Evolutionary conservation across 1,284 basidiomycete species (phyloP), one percentile per base, ranked within the genome.

Genomic region (Cystobasidium pallidum): DNA sequence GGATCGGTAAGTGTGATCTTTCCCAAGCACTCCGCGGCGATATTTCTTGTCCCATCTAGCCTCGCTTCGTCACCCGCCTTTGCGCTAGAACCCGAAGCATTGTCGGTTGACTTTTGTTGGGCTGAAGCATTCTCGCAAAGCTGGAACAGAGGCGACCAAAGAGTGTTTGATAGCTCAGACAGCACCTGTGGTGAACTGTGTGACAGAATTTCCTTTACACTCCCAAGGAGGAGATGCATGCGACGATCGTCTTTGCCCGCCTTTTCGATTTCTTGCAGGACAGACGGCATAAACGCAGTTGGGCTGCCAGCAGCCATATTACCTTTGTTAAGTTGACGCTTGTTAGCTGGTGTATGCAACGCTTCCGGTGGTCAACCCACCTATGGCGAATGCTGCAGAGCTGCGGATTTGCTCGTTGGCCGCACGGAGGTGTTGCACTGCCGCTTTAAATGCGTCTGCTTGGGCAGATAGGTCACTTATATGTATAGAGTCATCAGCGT

Each of bases 201-300:
- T 0, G 91, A 90, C 68, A 97, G 94, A 68, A 97, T 91, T 89
- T 99, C 96, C 82, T 97, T 97, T 45, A 98, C 83, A 13, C 94
- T 91, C 78, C 97, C 91, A 57, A 99, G 84, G 17, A 93, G 88
- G 21, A 97, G 82, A 30, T 95, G 82, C 13, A 92, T 87, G 77
- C 88, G 89, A 78, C 89, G 87, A n/a, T 88, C 85, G 78, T 91
- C 79, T 8, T 76, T 74, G 75, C 91, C 86, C 45, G 90, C 79
- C 10, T 76, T 75, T 75, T 92, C 86, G 49, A 96, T 88, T 76
- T 92, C 86, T 76, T 89, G 88, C 76, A 96, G 86, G 75, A 99
- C 90, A 13, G 85, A 83, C 15, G 93, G 93, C 7, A 99, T 84
- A 85, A 93, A 94, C 74, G 88, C 86, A 19, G 88, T 86, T 17